phyloP scores from a whole-genome alignment of 306 rosid species.

The Castanopsis chinensis region DNA sequence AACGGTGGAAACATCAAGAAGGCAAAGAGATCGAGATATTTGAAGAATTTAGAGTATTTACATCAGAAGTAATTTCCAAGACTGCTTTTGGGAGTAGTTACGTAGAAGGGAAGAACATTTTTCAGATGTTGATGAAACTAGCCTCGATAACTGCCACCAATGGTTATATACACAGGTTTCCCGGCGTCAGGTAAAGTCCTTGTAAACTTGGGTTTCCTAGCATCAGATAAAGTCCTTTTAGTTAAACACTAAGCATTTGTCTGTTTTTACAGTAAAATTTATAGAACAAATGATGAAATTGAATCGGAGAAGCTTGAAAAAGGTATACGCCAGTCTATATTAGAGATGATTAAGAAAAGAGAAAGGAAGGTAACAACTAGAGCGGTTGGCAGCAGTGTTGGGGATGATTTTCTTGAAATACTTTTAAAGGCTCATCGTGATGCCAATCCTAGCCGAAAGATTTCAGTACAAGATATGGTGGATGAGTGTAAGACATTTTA shows the following conservation, averaged over 20 bases:
- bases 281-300: too few species aligned
- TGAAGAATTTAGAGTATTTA: conserved; percentile 24
- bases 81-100: conserved; percentile 34
- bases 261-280: too few species aligned
- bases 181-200: conserved; percentile 19
- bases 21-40: conserved; percentile 31
- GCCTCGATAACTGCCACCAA: not conserved
- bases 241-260: not conserved
- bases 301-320: not conserved
- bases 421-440: conserved; percentile 30
- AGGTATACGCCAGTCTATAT: conserved; percentile 1
- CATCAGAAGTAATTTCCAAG: conserved; percentile 27
- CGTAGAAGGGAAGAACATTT: conserved; percentile 24
- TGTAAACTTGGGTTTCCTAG: too few species aligned
- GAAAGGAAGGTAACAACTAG: conserved; percentile 5
- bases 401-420: conserved; percentile 28
- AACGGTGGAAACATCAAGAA: conserved; percentile 18
- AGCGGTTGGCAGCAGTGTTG: conserved; percentile 1
- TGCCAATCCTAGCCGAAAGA: not conserved
- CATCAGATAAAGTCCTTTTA: too few species aligned
- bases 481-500: conserved; percentile 1
- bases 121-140: conserved; percentile 14
- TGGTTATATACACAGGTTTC: not conserved
- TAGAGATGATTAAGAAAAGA: conserved; percentile 21
- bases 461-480: conserved; percentile 23